Base-by-base conservation (phyloP, 306 rosid species). In the Comarum palustre region DNA sequence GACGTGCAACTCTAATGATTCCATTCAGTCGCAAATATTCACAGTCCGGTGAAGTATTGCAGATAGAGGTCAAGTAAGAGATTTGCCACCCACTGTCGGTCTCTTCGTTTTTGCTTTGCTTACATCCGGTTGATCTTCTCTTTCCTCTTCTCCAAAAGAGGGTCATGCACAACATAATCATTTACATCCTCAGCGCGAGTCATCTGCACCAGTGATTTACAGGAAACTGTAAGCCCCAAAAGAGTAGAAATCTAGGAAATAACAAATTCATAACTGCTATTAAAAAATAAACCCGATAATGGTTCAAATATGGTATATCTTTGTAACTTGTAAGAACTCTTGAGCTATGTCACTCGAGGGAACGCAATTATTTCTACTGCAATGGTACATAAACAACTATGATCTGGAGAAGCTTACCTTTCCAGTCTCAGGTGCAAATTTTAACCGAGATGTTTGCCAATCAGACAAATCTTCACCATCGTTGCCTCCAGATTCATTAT, bases 91-190 rank as follows among this genome's bases (percentile, higher is more conserved):
- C 88, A 86, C 64, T 86, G 88, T 39, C 82, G 77, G 31, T 77
- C 86, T 25, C 90, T 82, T 60, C 81, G 75, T 81, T 88, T 91
- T 78, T 87, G 96, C 83, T 94, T 91, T 73, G 99, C 97, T 78
- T 85, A 87, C 99, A 94, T 86, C 82, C 71, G 82, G 78, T 91
- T 91, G 67, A 91, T 91, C 83, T 94, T 94, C 82, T 94, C 96
- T 80, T 91, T 90, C 13, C 96, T 97, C 78, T 94, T 94, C 88
- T 91, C 99, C 84, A 94, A 76, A 84, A 89, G 96, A 57, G 97
- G 97, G 79, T 94, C 99, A 57, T 72, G 93, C 76, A 94, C 88
- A 62, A 88, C 92, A 14, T 94, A 94, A 80, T 94, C 99, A 60
- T 94, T 87, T 4, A 87, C 85, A 78, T 91, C 90, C 15, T 91